Base-by-base conservation (phyloP, 768 basidiomycete species). In the Termitomyces sp. region DNA sequence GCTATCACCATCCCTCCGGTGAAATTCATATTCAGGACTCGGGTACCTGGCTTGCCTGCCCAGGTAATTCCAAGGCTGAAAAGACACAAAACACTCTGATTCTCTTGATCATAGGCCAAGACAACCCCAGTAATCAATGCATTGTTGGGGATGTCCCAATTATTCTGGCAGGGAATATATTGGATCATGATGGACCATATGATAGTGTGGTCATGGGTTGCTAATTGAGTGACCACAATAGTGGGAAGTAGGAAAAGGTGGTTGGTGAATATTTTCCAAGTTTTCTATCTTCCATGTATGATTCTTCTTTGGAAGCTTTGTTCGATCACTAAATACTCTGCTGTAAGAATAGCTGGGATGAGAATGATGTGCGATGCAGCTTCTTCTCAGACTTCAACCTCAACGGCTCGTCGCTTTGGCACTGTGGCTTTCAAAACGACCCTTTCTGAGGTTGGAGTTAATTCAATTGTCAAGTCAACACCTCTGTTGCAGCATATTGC, bases 101-200 rank as follows among this genome's bases (percentile, higher is more conserved):
- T 34, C 4, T 17, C 28, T 43, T 23, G 65, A 21, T 51, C 23
- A 34, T 43, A 82, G 82, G 84, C 8, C 80, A 87, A 59, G 86
- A 86, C 55, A 86, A 87, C 62, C 58, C 74, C 4, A 79, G 76
- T 59, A 57, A 45, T 3, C 64, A 75, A 55, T 88, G 86, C 67
- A 74, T 65, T 8, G 74, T 75, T 19, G 85, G 83, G 1, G 79
- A 79, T 52, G 83, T 85, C 4, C 62, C 75, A 0, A 76, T 74
- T 30, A 71, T 88, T 54, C 76, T 82, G 23, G 69, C 68, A 5
- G 73, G 81, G 1, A 55, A 73, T 44, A 54, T 66, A 35, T 34
- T 55, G 21, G 70, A 87, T 56, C 87, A 88, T 59, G 64, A 71
- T 53, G 84, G 82, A 63, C 71, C 71, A 44, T 72, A 71, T 45